These are phyloP conservation scores for Lomentospora prolificans DNA, from an alignment of 2,329 filamentous ascomycete species.

Conservation along the genomic window DNA sequence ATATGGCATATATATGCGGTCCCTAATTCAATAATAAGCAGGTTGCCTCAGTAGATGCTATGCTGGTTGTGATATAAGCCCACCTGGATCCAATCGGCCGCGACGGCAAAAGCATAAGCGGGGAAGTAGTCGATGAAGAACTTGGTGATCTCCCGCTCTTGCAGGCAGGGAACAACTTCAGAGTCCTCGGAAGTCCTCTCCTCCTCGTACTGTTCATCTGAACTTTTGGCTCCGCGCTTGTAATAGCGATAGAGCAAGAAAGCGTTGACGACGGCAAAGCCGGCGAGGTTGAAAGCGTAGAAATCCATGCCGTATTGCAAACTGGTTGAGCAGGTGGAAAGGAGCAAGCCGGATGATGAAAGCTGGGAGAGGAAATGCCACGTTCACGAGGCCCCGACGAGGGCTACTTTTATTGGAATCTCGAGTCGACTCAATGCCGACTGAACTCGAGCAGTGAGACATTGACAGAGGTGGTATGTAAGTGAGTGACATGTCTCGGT, in stretches of 20 bases:
- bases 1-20: constrained; percentile 22
- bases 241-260: constrained; percentile 1
- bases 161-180: background rate
- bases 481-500: too few relatives aligned
- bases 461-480: too few relatives aligned
- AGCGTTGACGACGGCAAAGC: background rate
- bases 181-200: background rate
- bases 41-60: background rate
- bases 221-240: background rate
- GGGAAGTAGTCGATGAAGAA: constrained; percentile 17
- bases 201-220: background rate
- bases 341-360: background rate
- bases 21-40: constrained; percentile 18
- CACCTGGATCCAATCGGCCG: constrained; percentile 25
- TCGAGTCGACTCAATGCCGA: too few relatives aligned
- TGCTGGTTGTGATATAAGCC: too few relatives aligned
- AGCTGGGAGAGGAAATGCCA: too few relatives aligned
- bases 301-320: background rate
- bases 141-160: background rate
- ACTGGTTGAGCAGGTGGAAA: background rate
- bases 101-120: constrained; percentile 21
- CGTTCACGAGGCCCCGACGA: too few relatives aligned
- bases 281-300: background rate
- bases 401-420: background rate
- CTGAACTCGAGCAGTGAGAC: too few relatives aligned